Base-by-base conservation (phyloP, 2,329 filamentous ascomycete genomes). In the Claviceps sp. region DNA sequence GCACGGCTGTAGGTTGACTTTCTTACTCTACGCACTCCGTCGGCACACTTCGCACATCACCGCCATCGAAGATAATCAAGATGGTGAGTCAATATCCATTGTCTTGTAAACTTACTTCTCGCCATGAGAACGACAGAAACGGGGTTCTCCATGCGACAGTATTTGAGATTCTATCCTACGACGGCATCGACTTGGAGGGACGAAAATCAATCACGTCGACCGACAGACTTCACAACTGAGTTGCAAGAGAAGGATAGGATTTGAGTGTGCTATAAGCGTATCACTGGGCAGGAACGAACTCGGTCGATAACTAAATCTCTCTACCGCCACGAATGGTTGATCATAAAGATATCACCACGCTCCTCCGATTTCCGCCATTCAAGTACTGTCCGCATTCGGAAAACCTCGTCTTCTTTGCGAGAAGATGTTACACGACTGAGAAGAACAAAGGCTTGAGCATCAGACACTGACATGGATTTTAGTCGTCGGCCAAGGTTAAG, bases 401-500 rank as follows among this genome's bases (percentile, higher is more conserved):
- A 45, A 26, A 4, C 13, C 13, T 14, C 13, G 44, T 22, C 22
- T 2, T 38, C 34, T 16, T 16, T 8, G 23, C 13, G 29, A 36
- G 20, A 29, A 14, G 14, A 8, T 16, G 23, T 16, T 16, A 6
- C 23, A 36, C 16, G 23, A 36, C n/a, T n/a, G 14, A 5, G n/a
- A 17, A 47, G 2, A n/a, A 23, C n/a, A 34, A 40, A 17, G 3
- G 2, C 23, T 13, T 2, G 26, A 26, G 13, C 2, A 23, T 3
- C 2, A 40, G 14, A 17, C 9, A 37, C 47, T 49, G 16, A 49
- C 39, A 17, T 22, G 9, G 5, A 26, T 48, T 22, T 53, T 60
- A 73, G 70, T 73, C 70, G 68, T 70, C 70, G 62, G 66, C 67
- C 63, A 84, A 83, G 82, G 88, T 98, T 77, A 97, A 96, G 86